Conservation (phyloP, 441 rosid genomes). For the Dalechampia spathulata region DNA sequence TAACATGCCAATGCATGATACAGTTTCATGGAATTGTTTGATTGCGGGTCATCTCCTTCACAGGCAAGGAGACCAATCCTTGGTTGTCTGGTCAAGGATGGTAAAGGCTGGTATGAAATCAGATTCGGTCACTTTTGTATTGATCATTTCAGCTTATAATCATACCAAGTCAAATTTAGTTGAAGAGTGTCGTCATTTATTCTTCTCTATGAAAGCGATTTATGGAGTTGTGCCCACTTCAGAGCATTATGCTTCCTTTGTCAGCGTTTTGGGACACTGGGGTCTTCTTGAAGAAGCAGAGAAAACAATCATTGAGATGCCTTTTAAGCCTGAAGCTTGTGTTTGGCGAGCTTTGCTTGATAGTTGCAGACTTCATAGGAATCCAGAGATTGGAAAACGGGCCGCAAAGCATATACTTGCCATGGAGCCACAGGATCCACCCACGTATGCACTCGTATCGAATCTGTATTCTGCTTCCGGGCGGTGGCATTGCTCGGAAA, state of each 20-base stretch:
- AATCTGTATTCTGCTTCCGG: conserved; percentile 88
- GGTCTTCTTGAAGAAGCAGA: conserved; percentile 78
- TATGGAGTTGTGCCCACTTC: conserved; percentile 47
- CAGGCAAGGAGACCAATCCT: conserved; percentile 59
- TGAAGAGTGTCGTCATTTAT: conserved; percentile 46
- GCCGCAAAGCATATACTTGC: conserved; percentile 50
- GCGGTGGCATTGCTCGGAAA: conserved; percentile 69
- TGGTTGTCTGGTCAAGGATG: conserved; percentile 55
- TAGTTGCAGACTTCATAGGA: conserved; percentile 56
- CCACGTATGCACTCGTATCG: conserved; percentile 58
- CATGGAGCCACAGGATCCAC: conserved; percentile 49
- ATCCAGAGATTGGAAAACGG: conserved; percentile 44
- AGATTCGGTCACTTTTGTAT: conserved; percentile 42
- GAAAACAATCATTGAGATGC: conserved; percentile 40
- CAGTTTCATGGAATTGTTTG: conserved; percentile 75
- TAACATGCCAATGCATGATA: conserved; percentile 40
- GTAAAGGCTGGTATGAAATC: conserved; percentile 34
- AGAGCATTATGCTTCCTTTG: conserved; percentile 62
- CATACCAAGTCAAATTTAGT: conserved; percentile 44
- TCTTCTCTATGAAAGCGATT: conserved; percentile 42
- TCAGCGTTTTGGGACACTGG: conserved; percentile 74
- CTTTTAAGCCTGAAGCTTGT: conserved; percentile 43
- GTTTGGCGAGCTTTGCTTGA: conserved; percentile 74
- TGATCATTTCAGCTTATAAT: conserved; percentile 50
- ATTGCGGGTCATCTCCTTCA: conserved; percentile 60